Base-by-base conservation (phyloP, 2,329 filamentous ascomycete genomes). In the Pseudopithomyces maydicus region DNA sequence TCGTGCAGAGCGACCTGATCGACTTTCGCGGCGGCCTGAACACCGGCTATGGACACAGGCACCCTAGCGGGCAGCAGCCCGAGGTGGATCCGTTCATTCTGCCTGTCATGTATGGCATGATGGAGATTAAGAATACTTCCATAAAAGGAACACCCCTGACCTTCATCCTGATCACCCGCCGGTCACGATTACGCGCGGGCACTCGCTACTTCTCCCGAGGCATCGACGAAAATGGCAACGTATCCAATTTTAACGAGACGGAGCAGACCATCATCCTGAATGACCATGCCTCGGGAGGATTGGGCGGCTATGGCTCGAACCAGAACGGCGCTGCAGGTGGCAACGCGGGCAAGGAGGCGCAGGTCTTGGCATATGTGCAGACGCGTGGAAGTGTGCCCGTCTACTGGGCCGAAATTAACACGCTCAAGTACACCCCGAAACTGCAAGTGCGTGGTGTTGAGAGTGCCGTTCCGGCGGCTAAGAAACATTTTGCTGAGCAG, bases 241-340 rank as follows among this genome's bases (percentile, higher is more conserved):
- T 95, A n/a, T 92, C 95, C 64, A 99, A 99, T 76, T 99, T 94
- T 83, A 99, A 99, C 73, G 95, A 99, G 81, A 98, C 95, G 0
- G 95, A 99, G 74, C 95, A 99, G 74, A 83, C 95, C 33, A 84
- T 97, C 58, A 87, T 99, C 36, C 78, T 98, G 65, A 98, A 98
- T 69, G 95, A 98, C 76, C 84, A 80, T 54, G 83, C 85, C 46
- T 83, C 84, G 3, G 87, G 87, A 55, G 89, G 90, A 0, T 79
- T 95, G 42, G 88, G 90, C 39, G 93, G 92, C 6, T 97, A 91
- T 75, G 89, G 85, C 56, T 87, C 90, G 19, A 90, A 90, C 80
- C 86, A 90, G 68, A 92, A 90, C 72, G 89, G 88, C 59, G 89
- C 44, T 39, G 63, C 59, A 5, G 84, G 84, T 33, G 81, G 79